Percentiles rank a stretch among this genome's conserved stretches.
phyloP scores from a whole-genome alignment of 257 asterid species.

The Plectranthus barbatus region DNA sequence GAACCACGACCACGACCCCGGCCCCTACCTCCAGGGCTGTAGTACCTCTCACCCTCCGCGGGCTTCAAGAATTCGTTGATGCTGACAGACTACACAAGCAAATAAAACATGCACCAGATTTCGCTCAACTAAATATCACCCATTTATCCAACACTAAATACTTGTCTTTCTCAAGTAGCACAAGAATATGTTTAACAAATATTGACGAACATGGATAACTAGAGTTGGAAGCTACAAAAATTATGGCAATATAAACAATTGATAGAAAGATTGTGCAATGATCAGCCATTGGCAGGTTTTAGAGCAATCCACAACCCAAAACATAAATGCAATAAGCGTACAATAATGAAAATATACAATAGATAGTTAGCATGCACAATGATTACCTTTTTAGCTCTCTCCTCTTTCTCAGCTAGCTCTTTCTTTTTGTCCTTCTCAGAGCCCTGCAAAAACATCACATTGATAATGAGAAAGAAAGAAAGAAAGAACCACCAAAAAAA shows the following conservation, averaged over 20 bases:
- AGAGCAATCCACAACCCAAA: neutral
- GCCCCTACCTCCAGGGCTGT: slow-evolving; percentile 38
- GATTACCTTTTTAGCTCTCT: slow-evolving; percentile 69
- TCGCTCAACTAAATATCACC: neutral
- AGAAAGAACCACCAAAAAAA: no score
- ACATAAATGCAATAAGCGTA: neutral
- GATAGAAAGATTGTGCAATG: neutral
- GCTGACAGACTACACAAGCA: slow-evolving; percentile 50
- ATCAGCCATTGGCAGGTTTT: no score
- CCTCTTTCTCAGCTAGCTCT: slow-evolving; percentile 71
- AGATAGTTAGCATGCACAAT: neutral
- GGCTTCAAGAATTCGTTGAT: no score
- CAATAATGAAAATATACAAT: neutral
- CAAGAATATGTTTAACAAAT: no score
- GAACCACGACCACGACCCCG: slow-evolving; percentile 61
- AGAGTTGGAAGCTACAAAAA: neutral
- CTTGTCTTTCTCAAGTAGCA: no score
- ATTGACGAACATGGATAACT: neutral
- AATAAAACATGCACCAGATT: neutral
- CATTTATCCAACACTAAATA: neutral
- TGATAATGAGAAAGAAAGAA: neutral
- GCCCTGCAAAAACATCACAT: neutral
- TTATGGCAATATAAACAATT: no score
- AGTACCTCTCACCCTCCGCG: no score
- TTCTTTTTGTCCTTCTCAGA: no score